Conservation (phyloP, 768 basidiomycete genomes). For the Daedalea quercina region DNA sequence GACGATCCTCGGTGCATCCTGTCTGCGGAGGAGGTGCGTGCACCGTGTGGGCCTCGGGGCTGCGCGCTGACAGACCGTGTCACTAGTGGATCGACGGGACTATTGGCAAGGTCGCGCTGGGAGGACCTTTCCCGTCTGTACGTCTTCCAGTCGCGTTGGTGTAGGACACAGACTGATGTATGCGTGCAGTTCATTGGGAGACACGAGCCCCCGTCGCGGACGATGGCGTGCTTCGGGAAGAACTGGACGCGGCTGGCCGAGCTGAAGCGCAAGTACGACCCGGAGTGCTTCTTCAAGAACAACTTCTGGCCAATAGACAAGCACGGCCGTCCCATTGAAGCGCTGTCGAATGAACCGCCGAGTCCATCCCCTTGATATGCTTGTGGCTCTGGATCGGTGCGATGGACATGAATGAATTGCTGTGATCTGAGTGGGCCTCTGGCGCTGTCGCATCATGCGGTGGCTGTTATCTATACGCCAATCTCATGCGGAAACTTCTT, state of each 20-base stretch:
- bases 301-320: slow-evolving; percentile 75
- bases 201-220: slow-evolving; percentile 55
- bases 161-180: neutral
- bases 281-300: slow-evolving; percentile 66
- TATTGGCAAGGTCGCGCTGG: slow-evolving; percentile 62
- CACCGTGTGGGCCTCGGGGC: too few relatives aligned
- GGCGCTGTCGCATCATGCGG: too few relatives aligned
- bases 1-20: slow-evolving; percentile 76
- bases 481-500: too few relatives aligned
- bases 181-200: slow-evolving; percentile 63
- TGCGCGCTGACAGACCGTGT: neutral
- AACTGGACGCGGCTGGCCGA: slow-evolving; percentile 67
- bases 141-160: slow-evolving; percentile 23
- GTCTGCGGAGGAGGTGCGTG: slow-evolving; percentile 72
- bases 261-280: slow-evolving; percentile 75
- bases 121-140: slow-evolving; percentile 83
- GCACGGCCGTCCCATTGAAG: slow-evolving; percentile 45
- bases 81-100: slow-evolving; percentile 74
- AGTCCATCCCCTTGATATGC: slow-evolving; percentile 12
- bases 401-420: too few relatives aligned
- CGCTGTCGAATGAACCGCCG: slow-evolving; percentile 54
- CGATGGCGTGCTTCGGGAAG: slow-evolving; percentile 61
- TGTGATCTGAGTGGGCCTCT: too few relatives aligned
- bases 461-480: too few relatives aligned
- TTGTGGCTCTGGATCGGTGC: too few relatives aligned